These are phyloP conservation scores for Cladosporium sphaerospermum DNA, from an alignment of 2,329 filamentous ascomycete species.

Conservation along the genomic window DNA sequence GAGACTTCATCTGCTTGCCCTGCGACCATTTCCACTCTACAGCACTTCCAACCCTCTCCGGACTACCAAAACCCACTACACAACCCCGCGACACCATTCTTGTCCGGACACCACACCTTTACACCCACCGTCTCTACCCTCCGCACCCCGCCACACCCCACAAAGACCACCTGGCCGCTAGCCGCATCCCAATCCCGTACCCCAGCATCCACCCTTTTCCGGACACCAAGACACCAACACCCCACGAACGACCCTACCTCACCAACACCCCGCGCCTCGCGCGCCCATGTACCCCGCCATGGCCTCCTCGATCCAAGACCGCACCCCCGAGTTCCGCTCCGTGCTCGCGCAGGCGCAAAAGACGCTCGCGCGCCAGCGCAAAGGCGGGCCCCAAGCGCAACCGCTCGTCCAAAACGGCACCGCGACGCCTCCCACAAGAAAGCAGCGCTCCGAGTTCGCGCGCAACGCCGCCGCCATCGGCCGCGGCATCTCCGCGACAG, in stretches of 20 bases:
- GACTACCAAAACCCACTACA: neutral
- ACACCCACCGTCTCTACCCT: neutral
- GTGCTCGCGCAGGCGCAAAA: conserved; percentile 77
- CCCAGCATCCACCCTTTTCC: neutral
- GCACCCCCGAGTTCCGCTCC: conserved; percentile 89
- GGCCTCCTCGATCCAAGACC: conserved; percentile 81
- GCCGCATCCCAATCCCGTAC: neutral
- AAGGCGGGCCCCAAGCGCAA: conserved; percentile 67
- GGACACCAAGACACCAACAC: neutral
- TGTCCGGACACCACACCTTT: no score
- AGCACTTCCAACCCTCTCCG: neutral
- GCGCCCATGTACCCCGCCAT: conserved; percentile 33
- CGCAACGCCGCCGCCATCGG: conserved; percentile 87
- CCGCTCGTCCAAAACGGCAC: conserved; percentile 63
- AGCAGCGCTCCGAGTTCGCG: conserved; percentile 79
- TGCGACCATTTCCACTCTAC: neutral
- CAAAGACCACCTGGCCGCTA: conserved; percentile 9
- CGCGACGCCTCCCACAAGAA: conserved; percentile 29
- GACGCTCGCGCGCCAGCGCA: conserved; percentile 57
- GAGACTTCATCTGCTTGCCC: neutral
- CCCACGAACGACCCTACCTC: neutral
- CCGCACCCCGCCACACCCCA: neutral
- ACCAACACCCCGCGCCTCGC: conserved; percentile 3
- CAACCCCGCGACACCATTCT: no score
- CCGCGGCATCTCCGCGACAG: conserved; percentile 81